Conservation (phyloP, 305 asterid genomes). For the Solanum hybrid region DNA sequence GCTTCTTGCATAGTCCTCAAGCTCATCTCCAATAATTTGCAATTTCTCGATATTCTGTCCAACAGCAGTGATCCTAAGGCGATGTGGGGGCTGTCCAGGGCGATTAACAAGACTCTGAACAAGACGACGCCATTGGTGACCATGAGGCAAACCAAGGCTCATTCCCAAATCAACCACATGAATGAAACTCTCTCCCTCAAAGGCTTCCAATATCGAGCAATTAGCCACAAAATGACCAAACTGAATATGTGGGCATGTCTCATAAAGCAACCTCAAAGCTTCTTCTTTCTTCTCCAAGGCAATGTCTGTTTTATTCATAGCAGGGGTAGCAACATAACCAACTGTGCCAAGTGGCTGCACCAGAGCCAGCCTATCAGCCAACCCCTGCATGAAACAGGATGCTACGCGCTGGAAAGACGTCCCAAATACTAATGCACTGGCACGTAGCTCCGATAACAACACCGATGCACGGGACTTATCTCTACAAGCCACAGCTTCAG, state of each 20-base stretch:
- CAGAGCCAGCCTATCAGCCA: constrained; percentile 54
- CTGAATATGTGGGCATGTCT: constrained; percentile 58
- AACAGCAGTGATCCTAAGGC: constrained; percentile 56
- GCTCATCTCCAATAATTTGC: constrained; percentile 52
- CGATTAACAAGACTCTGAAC: constrained; percentile 46
- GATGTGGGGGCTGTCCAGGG: constrained; percentile 21
- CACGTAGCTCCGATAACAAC: constrained; percentile 51
- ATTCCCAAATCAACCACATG: constrained; percentile 87
- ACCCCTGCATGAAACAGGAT: constrained; percentile 72
- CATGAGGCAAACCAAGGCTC: constrained; percentile 64
- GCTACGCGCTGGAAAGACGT: constrained; percentile 92
- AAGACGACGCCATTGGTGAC: constrained; percentile 64
- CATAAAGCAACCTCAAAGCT: constrained; percentile 59
- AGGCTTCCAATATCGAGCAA: constrained; percentile 74
- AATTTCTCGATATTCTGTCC: constrained; percentile 37
- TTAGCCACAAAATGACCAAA: constrained; percentile 78
- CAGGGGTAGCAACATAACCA: constrained; percentile 35
- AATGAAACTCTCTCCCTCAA: constrained; percentile 91
- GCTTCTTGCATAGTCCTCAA: constrained; percentile 35
- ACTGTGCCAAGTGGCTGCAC: constrained; percentile 75
- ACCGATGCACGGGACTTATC: constrained; percentile 63
- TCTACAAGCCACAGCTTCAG: constrained; percentile 84
- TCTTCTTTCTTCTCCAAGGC: constrained; percentile 52
- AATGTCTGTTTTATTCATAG: constrained; percentile 28
- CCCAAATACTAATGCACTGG: constrained; percentile 67